Conservation (phyloP, 2,329 filamentous ascomycete genomes). For the Rutstroemia sp. region DNA sequence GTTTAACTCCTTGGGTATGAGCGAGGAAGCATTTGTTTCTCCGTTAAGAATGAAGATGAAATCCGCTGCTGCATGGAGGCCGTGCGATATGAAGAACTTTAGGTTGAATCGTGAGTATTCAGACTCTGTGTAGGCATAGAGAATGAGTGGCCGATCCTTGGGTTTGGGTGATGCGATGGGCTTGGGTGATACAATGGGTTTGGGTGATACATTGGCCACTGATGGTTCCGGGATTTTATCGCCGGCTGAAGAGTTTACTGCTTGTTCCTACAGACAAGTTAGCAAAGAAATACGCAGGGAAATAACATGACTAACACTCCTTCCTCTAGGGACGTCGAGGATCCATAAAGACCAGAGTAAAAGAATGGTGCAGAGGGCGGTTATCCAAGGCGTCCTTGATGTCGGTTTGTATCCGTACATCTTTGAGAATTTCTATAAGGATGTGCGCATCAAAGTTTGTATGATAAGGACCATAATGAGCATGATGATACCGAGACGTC, state of each 20-base stretch:
- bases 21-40: conserved; percentile 6
- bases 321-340: no score
- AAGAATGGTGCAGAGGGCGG: no score
- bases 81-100: conserved; percentile 25
- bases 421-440: no score
- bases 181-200: neutral
- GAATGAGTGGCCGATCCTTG: conserved; percentile 16
- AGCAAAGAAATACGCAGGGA: no score
- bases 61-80: conserved; percentile 24
- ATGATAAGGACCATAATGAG: no score
- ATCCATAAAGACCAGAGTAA: no score
- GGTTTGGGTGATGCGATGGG: neutral
- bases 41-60: conserved; percentile 28
- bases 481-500: no score
- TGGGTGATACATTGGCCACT: neutral
- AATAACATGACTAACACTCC: no score
- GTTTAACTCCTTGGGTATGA: conserved; percentile 10
- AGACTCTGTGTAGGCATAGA: conserved; percentile 27
- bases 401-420: no score
- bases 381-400: no score
- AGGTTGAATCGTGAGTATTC: conserved; percentile 21
- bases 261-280: neutral
- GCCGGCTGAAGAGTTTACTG: neutral
- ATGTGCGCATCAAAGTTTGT: no score
- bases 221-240: neutral